Base-by-base conservation (phyloP, 305 asterid genomes). In the Fraxinus angustifolia region DNA sequence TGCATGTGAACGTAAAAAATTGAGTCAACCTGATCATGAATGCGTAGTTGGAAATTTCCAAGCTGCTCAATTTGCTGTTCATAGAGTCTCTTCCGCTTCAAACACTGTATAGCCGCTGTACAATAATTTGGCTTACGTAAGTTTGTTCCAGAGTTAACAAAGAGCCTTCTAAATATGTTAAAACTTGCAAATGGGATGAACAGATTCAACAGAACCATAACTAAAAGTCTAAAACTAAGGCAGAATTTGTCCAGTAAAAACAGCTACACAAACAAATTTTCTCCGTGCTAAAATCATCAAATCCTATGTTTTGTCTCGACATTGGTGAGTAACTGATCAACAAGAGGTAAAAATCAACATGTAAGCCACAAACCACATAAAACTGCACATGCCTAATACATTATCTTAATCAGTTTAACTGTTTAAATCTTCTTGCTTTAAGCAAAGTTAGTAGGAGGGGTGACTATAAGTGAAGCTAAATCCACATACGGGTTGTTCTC, bases 101-200 rank as follows among this genome's bases (percentile, higher is more conserved):
- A 86, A 70, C 94, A 90, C 77, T 88, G 91, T 84, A 89, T 89
- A 68, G 94, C 94, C 84, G 91, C 94, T 90, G 88, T 82, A 88
- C 6, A 3, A 81, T 21, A 38, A 82, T 70, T 53, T 48, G n/a
- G 42, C 78, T 80, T 76, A 67, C 75, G 74, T 53, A 84, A 38
- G 84, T 82, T 50, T 83, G 86, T 36, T 70, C 42, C 30, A 74
- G 36, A 76, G 31, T 67, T 40, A 26, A 45, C 45, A 70, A 40
- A 17, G 23, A 68, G 34, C 62, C 6, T 19, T 76, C 7, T 16
- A 28, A 73, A 28, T 42, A 17, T 26, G 72, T 76, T 1, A 67
- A 31, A 1, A 6, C 30, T 62, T 10, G 17, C 73, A 7, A 45
- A 35, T 71, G 56, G 28, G 42, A 19, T 2, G 16, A 62, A 62